Evolutionary conservation across 2,329 filamentous ascomycete genomes (phyloP).

Genomic region (Ophiostoma quercus): DNA sequence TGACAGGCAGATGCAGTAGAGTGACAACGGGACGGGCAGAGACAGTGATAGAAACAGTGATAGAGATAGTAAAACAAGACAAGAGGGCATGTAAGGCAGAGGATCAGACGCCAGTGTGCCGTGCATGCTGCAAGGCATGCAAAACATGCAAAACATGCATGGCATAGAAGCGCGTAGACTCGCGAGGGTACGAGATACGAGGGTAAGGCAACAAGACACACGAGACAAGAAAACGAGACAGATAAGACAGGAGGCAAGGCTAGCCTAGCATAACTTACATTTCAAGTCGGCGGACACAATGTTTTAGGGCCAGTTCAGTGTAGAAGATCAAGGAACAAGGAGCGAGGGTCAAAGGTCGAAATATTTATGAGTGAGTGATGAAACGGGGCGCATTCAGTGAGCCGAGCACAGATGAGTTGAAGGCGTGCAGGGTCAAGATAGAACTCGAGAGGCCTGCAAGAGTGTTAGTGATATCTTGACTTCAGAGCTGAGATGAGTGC

Average conservation of each 20-base stretch:
- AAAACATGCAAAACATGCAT: not conserved
- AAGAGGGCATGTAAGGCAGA: not conserved
- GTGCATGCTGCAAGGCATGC: not conserved
- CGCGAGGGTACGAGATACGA: not conserved
- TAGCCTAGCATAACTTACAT: conserved; percentile 7
- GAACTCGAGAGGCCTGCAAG: not conserved
- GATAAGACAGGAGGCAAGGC: conserved; percentile 7
- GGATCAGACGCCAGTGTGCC: not conserved
- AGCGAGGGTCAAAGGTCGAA: not conserved
- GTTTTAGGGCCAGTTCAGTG: not conserved
- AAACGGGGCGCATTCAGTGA: not conserved
- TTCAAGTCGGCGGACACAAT: not conserved
- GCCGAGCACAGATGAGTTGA: not conserved
- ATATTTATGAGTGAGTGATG: not conserved
- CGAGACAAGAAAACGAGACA: not conserved
- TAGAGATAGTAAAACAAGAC: not conserved
- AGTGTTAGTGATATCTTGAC: not conserved
- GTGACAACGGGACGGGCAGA: not conserved
- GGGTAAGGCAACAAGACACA: not conserved
- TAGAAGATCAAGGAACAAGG: not conserved
- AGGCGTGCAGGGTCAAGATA: not conserved
- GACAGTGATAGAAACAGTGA: not conserved
- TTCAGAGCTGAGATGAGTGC: not conserved
- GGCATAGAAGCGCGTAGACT: not conserved
- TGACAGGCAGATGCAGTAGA: not conserved